Base-by-base conservation (phyloP, 1,284 basidiomycete genomes). In the Cutaneotrichosporon sp. region DNA sequence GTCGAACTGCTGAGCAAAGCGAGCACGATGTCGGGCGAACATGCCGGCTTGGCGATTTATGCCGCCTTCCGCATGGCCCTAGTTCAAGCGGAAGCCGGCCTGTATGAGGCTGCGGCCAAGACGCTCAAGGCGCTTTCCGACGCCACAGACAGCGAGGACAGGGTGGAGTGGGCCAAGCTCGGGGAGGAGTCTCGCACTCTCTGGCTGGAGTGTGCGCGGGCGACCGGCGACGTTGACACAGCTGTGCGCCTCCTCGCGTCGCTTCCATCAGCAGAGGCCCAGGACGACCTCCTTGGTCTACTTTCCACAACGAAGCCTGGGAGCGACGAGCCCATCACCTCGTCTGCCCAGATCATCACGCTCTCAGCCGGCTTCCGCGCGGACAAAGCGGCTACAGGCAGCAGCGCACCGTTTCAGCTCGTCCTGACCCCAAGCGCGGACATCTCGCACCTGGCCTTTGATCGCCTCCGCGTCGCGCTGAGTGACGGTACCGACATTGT, bases 1-100 rank as follows among this genome's bases (percentile, higher is more conserved):
- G 82, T 94, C 36, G 94, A 97, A 84, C 84, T 97, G 1, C 93
- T 92, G 73, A 94, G 91, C 1, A 91, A 93, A 74, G 85, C 94
- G 1, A 95, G 96, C 75, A 90, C 94, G 69, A 77, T 92, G 11
- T 36, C 34, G 34, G 92, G 96, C 83, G 95, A 93, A 80, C 88
- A 87, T 67, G 51, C 76, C 75, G 62, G 84, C 5, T 81, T 92
- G 66, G 92, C 90, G 0, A 81, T 93, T 14, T 91, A 87, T 83
- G 89, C 97, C 52, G 92, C 92, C 2, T 89, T 87, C 77, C 86
- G 88, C n/a, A 94, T 96, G 55, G 92, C 92, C 0, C 85, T 89
- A 66, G 90, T 90, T 1, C 93, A 97, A 75, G 69, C 67, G 31
- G 50, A 66, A 36, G 69, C 77, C 0, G 72, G 69, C 0, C 91